These are phyloP conservation scores for Echinochloa phyllopogon DNA, from an alignment of 176 grass and related monocot genomes.

Conservation along the genomic window DNA sequence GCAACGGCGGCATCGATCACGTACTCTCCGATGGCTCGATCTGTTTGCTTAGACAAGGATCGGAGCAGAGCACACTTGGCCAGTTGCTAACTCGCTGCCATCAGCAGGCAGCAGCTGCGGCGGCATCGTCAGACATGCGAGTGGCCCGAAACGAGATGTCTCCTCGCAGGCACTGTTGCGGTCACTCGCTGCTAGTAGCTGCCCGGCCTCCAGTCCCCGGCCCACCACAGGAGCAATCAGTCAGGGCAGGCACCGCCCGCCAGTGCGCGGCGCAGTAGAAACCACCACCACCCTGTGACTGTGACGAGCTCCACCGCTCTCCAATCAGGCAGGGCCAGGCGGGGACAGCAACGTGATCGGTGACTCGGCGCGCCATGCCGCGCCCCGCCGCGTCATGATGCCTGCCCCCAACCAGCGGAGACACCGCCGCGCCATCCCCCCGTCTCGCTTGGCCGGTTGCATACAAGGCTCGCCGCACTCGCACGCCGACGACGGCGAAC, in stretches of 20 bases:
- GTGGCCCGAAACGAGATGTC: background rate
- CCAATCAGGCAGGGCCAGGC: background rate
- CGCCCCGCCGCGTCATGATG: background rate
- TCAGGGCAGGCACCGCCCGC: background rate
- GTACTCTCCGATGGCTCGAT: background rate
- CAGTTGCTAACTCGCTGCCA: too few relatives aligned
- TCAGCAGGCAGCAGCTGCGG: too few relatives aligned
- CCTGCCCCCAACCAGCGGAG: background rate
- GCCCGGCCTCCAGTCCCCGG: background rate
- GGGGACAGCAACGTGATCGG: slow-evolving; percentile 18
- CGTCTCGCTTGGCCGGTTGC: slow-evolving; percentile 1
- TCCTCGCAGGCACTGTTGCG: background rate
- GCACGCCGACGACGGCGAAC: too few relatives aligned
- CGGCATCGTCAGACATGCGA: too few relatives aligned
- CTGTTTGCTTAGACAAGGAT: background rate
- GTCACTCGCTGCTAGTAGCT: background rate
- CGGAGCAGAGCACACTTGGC: too few relatives aligned
- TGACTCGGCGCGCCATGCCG: background rate
- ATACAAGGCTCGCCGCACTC: background rate
- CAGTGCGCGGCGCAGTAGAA: slow-evolving; percentile 6
- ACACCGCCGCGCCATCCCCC: background rate
- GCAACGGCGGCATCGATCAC: background rate
- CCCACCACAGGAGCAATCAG: background rate
- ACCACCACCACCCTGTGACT: too few relatives aligned
- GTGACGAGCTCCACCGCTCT: background rate